These are phyloP conservation scores for Kurtzmaniella quercitrusa DNA, from an alignment of 1,139 yeast species.

Conservation along the genomic window DNA sequence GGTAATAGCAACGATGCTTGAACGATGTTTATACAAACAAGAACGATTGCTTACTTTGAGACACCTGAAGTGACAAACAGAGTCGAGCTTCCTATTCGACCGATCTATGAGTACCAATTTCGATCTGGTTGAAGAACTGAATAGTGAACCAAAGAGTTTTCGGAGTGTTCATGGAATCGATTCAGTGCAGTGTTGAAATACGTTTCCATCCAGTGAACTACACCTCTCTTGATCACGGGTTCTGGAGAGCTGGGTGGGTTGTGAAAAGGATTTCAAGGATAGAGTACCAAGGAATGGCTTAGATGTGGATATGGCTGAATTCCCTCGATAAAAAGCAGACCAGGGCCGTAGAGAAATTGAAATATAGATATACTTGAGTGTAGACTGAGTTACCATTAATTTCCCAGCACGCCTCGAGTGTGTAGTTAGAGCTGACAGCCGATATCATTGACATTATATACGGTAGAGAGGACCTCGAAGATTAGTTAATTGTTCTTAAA, in stretches of 20 bases:
- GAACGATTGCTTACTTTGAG: constrained; percentile 16
- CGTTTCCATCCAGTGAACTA: constrained; percentile 24
- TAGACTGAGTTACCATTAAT: too few species aligned
- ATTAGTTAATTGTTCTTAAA: too few species aligned
- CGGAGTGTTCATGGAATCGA: constrained; percentile 17
- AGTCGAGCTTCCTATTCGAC: constrained; percentile 13
- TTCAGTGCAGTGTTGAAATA: constrained; percentile 26
- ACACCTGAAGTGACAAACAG: constrained; percentile 18
- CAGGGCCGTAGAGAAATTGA: too few species aligned
- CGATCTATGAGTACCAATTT: constrained; percentile 27
- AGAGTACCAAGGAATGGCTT: constrained; percentile 28
- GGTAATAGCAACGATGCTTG: constrained; percentile 30
- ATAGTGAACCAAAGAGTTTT: constrained; percentile 20
- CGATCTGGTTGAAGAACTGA: constrained; percentile 18
- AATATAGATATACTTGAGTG: too few species aligned
- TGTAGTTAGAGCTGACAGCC: too few species aligned
- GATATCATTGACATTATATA: too few species aligned
- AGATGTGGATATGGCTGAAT: constrained; percentile 26
- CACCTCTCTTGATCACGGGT: constrained; percentile 20
- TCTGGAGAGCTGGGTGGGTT: constrained; percentile 18
- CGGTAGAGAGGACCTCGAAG: too few species aligned
- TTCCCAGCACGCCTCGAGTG: too few species aligned
- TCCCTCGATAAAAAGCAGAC: too few species aligned
- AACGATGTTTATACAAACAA: constrained; percentile 16
- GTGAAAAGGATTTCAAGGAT: constrained; percentile 25